phyloP scores from a whole-genome alignment of 805 yeast species.

The Candida caryicola region DNA sequence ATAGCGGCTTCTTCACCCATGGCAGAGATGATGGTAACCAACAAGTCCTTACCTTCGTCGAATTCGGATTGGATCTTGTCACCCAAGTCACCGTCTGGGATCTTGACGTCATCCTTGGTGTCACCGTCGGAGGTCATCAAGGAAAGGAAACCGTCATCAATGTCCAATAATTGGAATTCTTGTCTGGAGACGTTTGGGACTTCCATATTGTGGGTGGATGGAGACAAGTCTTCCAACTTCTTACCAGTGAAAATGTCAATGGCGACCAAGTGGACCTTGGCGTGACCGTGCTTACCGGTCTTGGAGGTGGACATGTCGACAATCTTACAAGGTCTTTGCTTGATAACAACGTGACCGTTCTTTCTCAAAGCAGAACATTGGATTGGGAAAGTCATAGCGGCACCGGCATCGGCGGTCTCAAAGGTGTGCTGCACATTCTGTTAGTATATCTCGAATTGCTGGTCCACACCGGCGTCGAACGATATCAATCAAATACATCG shows the following conservation, averaged over 20 bases:
- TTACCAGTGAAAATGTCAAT: slow-evolving; percentile 98
- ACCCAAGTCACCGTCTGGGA: slow-evolving; percentile 98
- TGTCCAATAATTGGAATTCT: slow-evolving; percentile 95
- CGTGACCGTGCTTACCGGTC: slow-evolving; percentile 99
- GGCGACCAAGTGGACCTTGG: slow-evolving; percentile 99
- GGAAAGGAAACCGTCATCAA: slow-evolving; percentile 96
- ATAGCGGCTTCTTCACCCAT: slow-evolving; percentile 99
- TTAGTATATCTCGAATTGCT: too few species aligned
- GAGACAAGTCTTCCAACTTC: slow-evolving; percentile 99
- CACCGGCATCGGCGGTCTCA: slow-evolving; percentile 98
- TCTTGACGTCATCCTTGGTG: slow-evolving; percentile 98
- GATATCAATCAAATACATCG: too few species aligned
- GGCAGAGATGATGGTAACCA: slow-evolving; percentile 94
- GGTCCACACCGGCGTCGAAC: too few species aligned
- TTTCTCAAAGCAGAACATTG: slow-evolving; percentile 99
- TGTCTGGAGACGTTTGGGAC: slow-evolving; percentile 96
- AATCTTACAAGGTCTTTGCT: slow-evolving; percentile 99
- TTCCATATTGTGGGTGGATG: slow-evolving; percentile 99
- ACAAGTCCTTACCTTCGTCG: slow-evolving; percentile 97
- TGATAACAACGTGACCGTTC: slow-evolving; percentile 98
- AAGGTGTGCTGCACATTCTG: slow-evolving; percentile 87
- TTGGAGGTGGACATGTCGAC: slow-evolving; percentile 99
- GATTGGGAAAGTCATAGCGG: slow-evolving; percentile 97
- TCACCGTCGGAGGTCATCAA: slow-evolving; percentile 97
- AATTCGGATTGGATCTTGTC: slow-evolving; percentile 86